A percentile compares a stretch with the other conserved stretches of the same genome.
These are phyloP conservation scores for Hevea brasiliensis DNA, from an alignment of 345 rosid genomes.

Conservation along the genomic window DNA sequence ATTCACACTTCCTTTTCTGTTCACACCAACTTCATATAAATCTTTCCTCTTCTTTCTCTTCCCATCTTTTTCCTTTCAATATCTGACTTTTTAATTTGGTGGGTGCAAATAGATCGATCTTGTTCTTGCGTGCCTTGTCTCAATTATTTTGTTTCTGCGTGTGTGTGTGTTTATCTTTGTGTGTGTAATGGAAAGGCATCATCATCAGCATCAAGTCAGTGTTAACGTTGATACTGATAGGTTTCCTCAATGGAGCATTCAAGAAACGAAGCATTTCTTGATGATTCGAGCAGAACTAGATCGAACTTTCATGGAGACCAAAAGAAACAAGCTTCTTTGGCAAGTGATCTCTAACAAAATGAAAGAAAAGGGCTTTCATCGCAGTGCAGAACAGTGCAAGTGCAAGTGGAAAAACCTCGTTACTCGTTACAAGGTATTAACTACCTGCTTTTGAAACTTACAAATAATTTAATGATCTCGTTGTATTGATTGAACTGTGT, in stretches of 20 bases:
- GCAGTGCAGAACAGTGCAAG: constrained; percentile 99
- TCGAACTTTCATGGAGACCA: constrained; percentile 88
- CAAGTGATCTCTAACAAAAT: constrained; percentile 69
- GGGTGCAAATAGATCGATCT: constrained; percentile 11
- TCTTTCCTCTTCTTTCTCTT: constrained; percentile 28
- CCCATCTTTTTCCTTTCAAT: constrained; percentile 17
- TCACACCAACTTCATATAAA: constrained; percentile 48
- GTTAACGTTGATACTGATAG: constrained; percentile 61
- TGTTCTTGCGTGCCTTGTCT: neutral
- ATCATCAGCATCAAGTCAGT: constrained; percentile 43
- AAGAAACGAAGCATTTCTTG: constrained; percentile 86
- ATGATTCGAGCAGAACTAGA: constrained; percentile 79
- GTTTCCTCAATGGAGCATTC: constrained; percentile 95
- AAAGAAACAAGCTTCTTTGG: constrained; percentile 91
- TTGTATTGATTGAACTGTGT: constrained; percentile 6
- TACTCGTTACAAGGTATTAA: constrained; percentile 83
- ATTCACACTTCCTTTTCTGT: constrained; percentile 54
- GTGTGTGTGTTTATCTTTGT: constrained; percentile 12
- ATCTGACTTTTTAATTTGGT: neutral
- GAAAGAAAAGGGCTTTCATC: constrained; percentile 78
- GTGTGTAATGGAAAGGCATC: constrained; percentile 60
- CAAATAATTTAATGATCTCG: neutral
- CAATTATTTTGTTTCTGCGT: neutral
- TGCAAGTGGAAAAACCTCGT: constrained; percentile 99
- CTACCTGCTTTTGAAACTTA: neutral